Evolutionary conservation across 192 early-diverging fungal species (phyloP), one percentile per base, ranked within the genome.

Genomic region (Linnemannia zychae): DNA sequence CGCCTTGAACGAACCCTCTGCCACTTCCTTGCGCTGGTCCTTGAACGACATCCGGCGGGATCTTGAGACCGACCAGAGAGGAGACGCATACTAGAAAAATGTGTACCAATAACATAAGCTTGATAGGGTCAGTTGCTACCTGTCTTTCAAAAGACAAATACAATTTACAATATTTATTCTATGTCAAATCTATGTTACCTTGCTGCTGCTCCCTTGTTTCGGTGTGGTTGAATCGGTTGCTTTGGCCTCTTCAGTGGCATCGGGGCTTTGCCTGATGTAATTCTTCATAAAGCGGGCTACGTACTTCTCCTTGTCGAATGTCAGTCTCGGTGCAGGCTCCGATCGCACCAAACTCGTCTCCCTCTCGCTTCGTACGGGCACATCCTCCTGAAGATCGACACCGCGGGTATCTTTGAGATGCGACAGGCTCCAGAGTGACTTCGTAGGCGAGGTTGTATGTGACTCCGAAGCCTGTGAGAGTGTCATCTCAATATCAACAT

Each of bases 401-500:
- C 37, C 44, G 0, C 24, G 66, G 1, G 74, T 75, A 50, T 79
- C 83, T 33, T 76, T 71, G 67, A 79, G 77, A 48, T 71, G 83
- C 0, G 83, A 85, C 22, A 85, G 60, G 3, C 36, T 49, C 83
- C 83, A 85, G 13, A 85, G 68, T 37, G 82, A 85, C 20, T 60
- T 40, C 37, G 48, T 33, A n/a, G 76, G 72, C 6, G 67, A 78
- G 4, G 81, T 24, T 9, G 38, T 28, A 4, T 53, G 71, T 28
- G 63, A 36, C 20, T 76, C 70, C 2, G 83, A 79, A 1, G 77
- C 28, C 44, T 79, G 82, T 0, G 82, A 84, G 12, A 75, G 36
- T n/a, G 49, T 52, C 0, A 49, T 22, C 16, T 77, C 67, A 18
- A 75, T 57, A 34, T 77, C 68, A 16, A 17, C 46, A 2, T 63